Evolutionary conservation across 805 yeast genomes (phyloP).

Genomic region (Yarrowia alimentaria): DNA sequence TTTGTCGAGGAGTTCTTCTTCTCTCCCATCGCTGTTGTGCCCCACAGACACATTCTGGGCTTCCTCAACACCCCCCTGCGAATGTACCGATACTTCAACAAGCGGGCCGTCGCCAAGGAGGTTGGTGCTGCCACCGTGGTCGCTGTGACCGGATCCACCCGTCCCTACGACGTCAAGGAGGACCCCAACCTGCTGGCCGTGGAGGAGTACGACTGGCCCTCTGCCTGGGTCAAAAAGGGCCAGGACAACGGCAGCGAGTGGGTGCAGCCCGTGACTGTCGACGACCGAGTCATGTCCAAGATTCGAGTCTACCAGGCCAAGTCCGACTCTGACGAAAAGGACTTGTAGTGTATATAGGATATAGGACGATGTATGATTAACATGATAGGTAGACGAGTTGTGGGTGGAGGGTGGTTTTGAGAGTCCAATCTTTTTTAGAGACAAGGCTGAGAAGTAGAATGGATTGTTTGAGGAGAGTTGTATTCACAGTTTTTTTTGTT

Average conservation of each 20-base stretch:
- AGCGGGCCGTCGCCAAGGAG: slow-evolving; percentile 66
- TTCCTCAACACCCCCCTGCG: slow-evolving; percentile 73
- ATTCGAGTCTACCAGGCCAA: slow-evolving; percentile 41
- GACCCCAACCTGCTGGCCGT: slow-evolving; percentile 48
- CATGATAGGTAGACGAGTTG: no score
- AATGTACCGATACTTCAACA: slow-evolving; percentile 73
- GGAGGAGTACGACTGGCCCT: slow-evolving; percentile 88
- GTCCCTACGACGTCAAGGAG: slow-evolving; percentile 50
- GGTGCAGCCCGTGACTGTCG: slow-evolving; percentile 72
- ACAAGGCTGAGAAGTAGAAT: no score
- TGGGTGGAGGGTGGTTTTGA: no score
- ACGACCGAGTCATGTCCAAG: slow-evolving; percentile 58
- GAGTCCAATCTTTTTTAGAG: no score
- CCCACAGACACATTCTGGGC: slow-evolving; percentile 77
- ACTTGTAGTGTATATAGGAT: neutral
- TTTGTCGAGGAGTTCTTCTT: slow-evolving; percentile 26
- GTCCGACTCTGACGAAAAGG: neutral
- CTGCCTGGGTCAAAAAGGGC: slow-evolving; percentile 77
- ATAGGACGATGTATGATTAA: no score
- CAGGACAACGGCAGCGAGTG: slow-evolving; percentile 76
- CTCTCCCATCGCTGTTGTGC: slow-evolving; percentile 70
- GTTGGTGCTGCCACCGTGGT: slow-evolving; percentile 56
- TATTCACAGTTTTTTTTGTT: no score
- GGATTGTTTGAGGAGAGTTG: no score
- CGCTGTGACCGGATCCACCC: slow-evolving; percentile 50